Percentiles rank a stretch among this genome's conserved stretches.
Evolutionary conservation across 2,329 filamentous ascomycete genomes (phyloP).

Genomic region (Neofusicoccum sp.): DNA sequence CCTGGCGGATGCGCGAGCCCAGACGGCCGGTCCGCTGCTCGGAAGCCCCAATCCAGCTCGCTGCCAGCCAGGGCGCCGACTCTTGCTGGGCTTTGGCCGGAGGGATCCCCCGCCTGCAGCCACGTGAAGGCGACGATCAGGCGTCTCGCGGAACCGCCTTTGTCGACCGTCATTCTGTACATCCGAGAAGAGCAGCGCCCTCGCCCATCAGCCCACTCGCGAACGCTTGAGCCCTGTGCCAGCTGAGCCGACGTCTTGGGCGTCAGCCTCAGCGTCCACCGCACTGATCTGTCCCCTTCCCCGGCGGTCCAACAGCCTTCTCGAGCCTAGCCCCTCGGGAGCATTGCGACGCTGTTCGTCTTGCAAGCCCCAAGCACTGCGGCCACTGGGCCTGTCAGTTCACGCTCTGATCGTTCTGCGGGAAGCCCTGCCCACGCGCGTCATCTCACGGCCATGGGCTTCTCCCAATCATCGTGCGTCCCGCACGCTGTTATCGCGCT

Average conservation of each 20-base stretch:
- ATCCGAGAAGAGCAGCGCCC: neutral
- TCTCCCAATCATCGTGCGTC: neutral
- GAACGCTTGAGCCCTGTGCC: too few relatives aligned
- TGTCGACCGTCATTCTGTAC: conserved; percentile 2
- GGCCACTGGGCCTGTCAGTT: neutral
- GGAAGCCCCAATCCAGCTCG: neutral
- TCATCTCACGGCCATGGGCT: neutral
- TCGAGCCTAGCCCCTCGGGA: neutral
- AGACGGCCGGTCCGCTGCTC: neutral
- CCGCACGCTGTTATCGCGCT: neutral
- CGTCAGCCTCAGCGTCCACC: neutral
- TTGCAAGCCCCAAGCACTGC: neutral
- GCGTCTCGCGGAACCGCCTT: neutral
- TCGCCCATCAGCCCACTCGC: neutral
- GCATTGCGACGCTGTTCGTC: neutral
- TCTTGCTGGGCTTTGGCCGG: neutral
- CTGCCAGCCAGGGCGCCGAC: neutral
- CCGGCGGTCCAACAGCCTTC: neutral
- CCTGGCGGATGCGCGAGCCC: neutral
- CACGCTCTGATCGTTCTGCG: neutral
- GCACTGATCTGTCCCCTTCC: neutral
- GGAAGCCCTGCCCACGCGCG: neutral
- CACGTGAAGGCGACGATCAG: neutral
- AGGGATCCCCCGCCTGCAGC: neutral
- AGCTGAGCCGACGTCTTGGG: neutral